Evolutionary conservation across 2,329 filamentous ascomycete species (phyloP).

Genomic region (Apiospora malaysiana): DNA sequence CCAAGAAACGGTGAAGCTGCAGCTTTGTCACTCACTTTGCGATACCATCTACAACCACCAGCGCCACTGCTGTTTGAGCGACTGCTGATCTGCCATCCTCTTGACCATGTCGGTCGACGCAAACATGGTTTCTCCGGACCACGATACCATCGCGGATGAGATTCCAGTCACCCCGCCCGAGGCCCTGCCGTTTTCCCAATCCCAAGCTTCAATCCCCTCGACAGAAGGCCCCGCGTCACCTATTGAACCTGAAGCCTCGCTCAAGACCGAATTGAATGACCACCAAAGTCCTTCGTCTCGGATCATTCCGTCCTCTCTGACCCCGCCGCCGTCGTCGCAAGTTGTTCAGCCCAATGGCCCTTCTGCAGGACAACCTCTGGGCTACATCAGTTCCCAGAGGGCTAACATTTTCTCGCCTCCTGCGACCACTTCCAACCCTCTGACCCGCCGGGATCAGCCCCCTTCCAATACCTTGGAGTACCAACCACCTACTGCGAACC

Average conservation of each 20-base stretch:
- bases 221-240: conserved; percentile 63
- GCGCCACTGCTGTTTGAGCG: background rate
- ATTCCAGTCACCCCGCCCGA: conserved; percentile 43
- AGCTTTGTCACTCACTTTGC: background rate
- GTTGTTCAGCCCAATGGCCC: conserved; percentile 41
- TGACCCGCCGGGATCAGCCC: conserved; percentile 36
- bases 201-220: conserved; percentile 61
- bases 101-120: conserved; percentile 20
- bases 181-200: conserved; percentile 40
- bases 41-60: background rate
- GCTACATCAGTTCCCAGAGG: conserved; percentile 50
- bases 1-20: conserved; percentile 11
- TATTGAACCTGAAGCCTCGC: conserved; percentile 53
- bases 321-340: conserved; percentile 63
- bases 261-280: conserved; percentile 57
- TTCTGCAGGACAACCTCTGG: conserved; percentile 35
- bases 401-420: conserved; percentile 61
- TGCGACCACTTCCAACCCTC: conserved; percentile 48
- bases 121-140: conserved; percentile 4
- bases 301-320: conserved; percentile 63
- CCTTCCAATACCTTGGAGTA: conserved; percentile 47
- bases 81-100: background rate
- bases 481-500: conserved; percentile 51
- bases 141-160: conserved; percentile 29
- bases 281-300: conserved; percentile 47